These are phyloP conservation scores for Cucumis sativus DNA, from an alignment of 306 rosid species.

Conservation along the genomic window DNA sequence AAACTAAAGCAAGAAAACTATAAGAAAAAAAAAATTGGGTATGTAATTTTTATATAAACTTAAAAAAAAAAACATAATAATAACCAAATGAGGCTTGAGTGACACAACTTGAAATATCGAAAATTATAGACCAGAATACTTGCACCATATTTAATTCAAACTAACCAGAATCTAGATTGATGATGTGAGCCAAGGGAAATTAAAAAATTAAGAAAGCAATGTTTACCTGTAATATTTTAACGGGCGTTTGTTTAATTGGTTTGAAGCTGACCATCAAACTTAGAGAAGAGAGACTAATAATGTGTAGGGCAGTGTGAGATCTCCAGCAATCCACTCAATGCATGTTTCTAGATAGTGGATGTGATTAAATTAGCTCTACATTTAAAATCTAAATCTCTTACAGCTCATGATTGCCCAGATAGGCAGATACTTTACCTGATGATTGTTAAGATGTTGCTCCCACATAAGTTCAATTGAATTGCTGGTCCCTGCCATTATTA, in stretches of 20 bases:
- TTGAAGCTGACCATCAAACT: neutral
- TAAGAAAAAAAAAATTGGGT: too few species aligned
- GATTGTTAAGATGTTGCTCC: neutral
- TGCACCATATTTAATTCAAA: neutral
- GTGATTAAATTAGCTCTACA: neutral
- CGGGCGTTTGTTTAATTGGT: neutral
- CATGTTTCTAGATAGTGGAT: neutral
- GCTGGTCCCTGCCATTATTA: neutral
- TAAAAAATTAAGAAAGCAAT: neutral
- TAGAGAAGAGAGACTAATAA: neutral
- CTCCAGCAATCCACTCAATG: neutral
- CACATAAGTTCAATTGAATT: neutral
- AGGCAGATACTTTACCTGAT: neutral
- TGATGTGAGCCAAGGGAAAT: neutral
- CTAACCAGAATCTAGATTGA: neutral
- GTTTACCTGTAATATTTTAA: neutral
- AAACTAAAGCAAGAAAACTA: too few species aligned
- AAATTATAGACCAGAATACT: neutral
- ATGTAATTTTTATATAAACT: too few species aligned
- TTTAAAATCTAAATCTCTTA: neutral
- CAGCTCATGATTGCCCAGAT: neutral
- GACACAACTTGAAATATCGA: neutral
- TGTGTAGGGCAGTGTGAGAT: conserved; percentile 1
- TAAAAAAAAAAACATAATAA: neutral
- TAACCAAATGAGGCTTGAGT: too few species aligned